phyloP scores from a whole-genome alignment of 768 basidiomycete genomes.

The Lentinula boryana region DNA sequence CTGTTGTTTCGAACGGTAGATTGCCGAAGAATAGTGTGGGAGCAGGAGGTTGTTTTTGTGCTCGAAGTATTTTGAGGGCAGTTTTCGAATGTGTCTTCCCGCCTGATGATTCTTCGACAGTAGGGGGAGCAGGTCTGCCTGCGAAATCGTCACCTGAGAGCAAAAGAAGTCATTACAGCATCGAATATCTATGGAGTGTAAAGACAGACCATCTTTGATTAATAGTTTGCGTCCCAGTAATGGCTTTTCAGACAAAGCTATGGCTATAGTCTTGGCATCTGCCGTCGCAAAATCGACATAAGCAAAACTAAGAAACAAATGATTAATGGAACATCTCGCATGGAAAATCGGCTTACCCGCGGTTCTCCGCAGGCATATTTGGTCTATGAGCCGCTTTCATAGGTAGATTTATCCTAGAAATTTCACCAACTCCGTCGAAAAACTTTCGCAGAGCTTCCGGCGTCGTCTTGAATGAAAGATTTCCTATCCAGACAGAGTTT shows the following conservation, averaged over 20 bases:
- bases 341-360: constrained; percentile 53
- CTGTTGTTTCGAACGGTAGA: constrained; percentile 86
- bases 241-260: constrained; percentile 73
- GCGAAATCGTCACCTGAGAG: constrained; percentile 64
- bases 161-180: constrained; percentile 6
- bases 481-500: constrained; percentile 62
- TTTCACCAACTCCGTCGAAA: constrained; percentile 61
- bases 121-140: constrained; percentile 53
- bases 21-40: constrained; percentile 92
- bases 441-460: constrained; percentile 42
- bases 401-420: constrained; percentile 84
- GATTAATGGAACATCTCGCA: constrained; percentile 1
- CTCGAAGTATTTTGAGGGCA: constrained; percentile 69
- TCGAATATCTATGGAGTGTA: neutral
- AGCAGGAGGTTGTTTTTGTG: constrained; percentile 78
- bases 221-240: constrained; percentile 83
- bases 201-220: constrained; percentile 80
- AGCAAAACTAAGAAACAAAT: constrained; percentile 61
- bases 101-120: constrained; percentile 22
- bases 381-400: constrained; percentile 49
- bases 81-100: constrained; percentile 44
- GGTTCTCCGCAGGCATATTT: constrained; percentile 59
- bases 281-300: constrained; percentile 89
- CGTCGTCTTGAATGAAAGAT: constrained; percentile 65
- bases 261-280: constrained; percentile 70